These are phyloP conservation scores for Elongisporangium anandrum DNA, from an alignment of 352 stramenopile genomes.

Conservation along the genomic window DNA sequence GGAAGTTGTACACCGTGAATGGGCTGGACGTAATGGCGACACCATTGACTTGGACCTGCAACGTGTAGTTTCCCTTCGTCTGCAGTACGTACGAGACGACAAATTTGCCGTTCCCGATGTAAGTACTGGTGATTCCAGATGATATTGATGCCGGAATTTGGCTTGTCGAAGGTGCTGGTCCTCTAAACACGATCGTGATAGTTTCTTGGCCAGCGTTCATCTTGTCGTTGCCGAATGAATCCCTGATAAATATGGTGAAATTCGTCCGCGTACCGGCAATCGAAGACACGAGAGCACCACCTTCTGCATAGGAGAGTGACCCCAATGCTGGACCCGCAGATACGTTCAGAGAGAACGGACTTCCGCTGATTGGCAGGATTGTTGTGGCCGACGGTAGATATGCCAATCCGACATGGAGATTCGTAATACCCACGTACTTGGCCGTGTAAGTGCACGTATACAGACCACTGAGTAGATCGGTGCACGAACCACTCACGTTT, in stretches of 20 bases:
- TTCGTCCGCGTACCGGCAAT: constrained; percentile 40
- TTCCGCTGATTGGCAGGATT: constrained; percentile 21
- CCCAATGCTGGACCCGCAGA: constrained; percentile 45
- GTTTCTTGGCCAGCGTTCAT: constrained; percentile 45
- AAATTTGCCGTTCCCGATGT: constrained; percentile 31
- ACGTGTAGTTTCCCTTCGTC: constrained; percentile 37
- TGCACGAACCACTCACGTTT: constrained; percentile 37
- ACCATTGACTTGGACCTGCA: constrained; percentile 38
- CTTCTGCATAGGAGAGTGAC: constrained; percentile 31
- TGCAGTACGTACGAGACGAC: constrained; percentile 35
- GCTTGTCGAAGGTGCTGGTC: constrained; percentile 18
- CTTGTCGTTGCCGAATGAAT: constrained; percentile 61
- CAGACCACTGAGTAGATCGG: constrained; percentile 43
- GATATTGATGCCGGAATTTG: constrained; percentile 9
- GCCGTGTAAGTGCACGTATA: constrained; percentile 65
- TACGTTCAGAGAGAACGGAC: constrained; percentile 48
- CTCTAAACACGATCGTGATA: constrained; percentile 30
- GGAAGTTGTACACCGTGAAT: constrained; percentile 58
- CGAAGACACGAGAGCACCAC: constrained; percentile 40
- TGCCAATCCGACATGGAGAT: constrained; percentile 24
- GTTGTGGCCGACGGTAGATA: constrained; percentile 1
- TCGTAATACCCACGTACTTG: constrained; percentile 31
- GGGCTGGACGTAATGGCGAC: constrained; percentile 36
- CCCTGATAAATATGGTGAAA: constrained; percentile 51
- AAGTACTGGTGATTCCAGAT: constrained; percentile 20